phyloP scores from a whole-genome alignment of 2,329 filamentous ascomycete genomes.

The Colletotrichum melonis region DNA sequence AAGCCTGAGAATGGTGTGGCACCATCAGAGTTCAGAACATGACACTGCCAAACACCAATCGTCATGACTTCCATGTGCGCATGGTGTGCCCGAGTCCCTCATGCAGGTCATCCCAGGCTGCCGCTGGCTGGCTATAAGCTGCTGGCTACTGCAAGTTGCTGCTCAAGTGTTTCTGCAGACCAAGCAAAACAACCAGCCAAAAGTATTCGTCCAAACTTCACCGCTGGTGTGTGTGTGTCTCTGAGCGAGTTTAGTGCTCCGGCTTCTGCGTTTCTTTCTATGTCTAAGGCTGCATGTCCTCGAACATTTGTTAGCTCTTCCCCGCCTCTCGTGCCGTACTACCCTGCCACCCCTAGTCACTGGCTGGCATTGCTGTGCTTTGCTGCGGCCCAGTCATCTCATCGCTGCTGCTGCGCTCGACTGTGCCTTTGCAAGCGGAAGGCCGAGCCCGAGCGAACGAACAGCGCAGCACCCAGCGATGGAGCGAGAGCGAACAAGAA shows the following conservation, averaged over 20 bases:
- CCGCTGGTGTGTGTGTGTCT: not conserved
- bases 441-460: slow-evolving; percentile 8
- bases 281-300: not conserved
- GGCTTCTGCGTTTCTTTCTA: not conserved
- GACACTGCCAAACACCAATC: slow-evolving; percentile 28
- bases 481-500: slow-evolving; percentile 17
- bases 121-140: not conserved
- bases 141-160: not conserved
- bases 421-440: slow-evolving; percentile 19
- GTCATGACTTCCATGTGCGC: slow-evolving; percentile 21
- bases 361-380: slow-evolving; percentile 4
- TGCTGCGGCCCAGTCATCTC: slow-evolving; percentile 25
- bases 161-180: not conserved
- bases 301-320: not conserved
- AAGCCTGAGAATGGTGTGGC: slow-evolving; percentile 14
- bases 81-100: slow-evolving; percentile 22
- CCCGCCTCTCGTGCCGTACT: not conserved
- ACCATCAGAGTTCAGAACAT: slow-evolving; percentile 28
- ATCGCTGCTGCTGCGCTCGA: slow-evolving; percentile 9
- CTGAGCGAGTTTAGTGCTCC: slow-evolving; percentile 13
- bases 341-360: not conserved
- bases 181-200: not conserved
- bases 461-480: not conserved
- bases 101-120: slow-evolving; percentile 26
- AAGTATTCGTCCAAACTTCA: not conserved